Evolutionary conservation across 768 basidiomycete species (phyloP), one percentile per base, ranked within the genome.

Genomic region (Panellus pusillus): DNA sequence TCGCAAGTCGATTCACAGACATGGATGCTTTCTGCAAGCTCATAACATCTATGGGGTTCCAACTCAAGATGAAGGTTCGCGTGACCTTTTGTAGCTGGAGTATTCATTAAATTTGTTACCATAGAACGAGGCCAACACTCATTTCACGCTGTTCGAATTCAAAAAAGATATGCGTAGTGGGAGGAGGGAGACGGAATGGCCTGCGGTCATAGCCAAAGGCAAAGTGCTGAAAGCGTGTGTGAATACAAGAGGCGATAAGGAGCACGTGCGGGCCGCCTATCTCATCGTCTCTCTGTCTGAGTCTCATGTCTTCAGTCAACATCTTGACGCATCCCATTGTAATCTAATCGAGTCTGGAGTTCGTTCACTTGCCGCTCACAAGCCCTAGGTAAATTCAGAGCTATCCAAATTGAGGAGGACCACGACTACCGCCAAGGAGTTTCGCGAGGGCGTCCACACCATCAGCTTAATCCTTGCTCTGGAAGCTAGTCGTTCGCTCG

Each of bases 91-190:
- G 41, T 40, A 7, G 32, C 18, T 12, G 53, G 13, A 38, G 15
- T 35, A 44, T 42, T 57, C 38, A 46, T 54, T n/a, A 19, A 54
- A 27, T 12, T 41, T 12, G 19, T 27, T 41, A 32, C 12, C 69
- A 96, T 24, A 24, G 94, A 86, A 94, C 66, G 81, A 85, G 47
- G 73, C 75, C 40, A 95, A 93, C 63, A 86, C 86, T 1, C 91
- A 97, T 68, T 95, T 97, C 67, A 86, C 83, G 17, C 70, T 92
- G 15, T 89, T 96, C 61, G 87, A 88, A 50, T 95, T 94, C 68
- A 74, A 72, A 61, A 93, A 93, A 69, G 64, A 78, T 6, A 60
- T 76, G 14, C 75, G 78, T 36, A 68, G 69, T 45, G 61, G 66
- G 19, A 81, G 77, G 65, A 72, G 70, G 36, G 76, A 83, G 44